Conservation (phyloP, 768 basidiomycete species). For the Mycena epipterygia region DNA sequence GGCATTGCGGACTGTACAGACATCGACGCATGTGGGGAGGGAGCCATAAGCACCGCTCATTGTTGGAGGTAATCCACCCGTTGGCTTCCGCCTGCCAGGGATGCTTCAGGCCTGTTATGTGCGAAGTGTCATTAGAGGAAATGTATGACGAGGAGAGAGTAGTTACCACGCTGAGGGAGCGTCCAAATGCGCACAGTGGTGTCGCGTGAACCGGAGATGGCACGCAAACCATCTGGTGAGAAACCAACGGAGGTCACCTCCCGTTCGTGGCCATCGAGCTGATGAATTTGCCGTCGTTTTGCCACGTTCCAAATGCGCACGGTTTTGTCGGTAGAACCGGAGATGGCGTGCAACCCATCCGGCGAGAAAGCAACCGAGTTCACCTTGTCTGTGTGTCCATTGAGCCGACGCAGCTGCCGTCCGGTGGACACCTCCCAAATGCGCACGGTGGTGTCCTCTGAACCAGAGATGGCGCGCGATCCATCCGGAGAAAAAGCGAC, state of each 20-base stretch:
- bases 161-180: too few species aligned
- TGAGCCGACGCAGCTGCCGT: not conserved
- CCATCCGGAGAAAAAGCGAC: too few species aligned
- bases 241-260: not conserved
- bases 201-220: not conserved
- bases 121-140: too few species aligned
- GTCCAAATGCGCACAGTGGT: not conserved
- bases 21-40: not conserved
- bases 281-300: not conserved
- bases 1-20: not conserved
- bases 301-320: not conserved
- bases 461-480: too few species aligned
- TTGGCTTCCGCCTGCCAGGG: not conserved
- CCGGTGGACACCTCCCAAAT: too few species aligned
- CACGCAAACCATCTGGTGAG: not conserved
- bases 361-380: not conserved
- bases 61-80: slow-evolving; percentile 4
- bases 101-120: not conserved
- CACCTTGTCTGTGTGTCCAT: not conserved
- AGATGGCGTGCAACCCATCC: not conserved
- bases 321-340: not conserved
- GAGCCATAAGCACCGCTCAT: not conserved
- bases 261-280: not conserved
- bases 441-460: too few species aligned
- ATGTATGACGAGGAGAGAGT: not conserved